Evolutionary conservation across 768 basidiomycete species (phyloP).

Genomic region (Cubamyces sp.): DNA sequence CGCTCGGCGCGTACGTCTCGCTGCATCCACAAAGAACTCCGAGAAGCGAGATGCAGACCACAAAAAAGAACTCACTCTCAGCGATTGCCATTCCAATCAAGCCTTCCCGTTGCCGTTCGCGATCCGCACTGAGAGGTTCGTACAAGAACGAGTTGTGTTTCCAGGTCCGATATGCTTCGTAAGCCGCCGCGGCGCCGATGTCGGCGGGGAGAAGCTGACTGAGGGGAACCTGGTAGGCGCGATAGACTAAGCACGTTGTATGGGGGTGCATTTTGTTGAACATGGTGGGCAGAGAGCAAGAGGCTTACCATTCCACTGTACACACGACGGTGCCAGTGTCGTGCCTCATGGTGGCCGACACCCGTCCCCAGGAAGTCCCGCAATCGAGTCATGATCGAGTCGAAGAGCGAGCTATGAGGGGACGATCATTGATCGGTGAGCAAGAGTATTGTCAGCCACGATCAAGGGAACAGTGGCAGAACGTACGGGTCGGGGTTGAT

Average conservation of each 20-base stretch:
- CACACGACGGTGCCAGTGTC: constrained; percentile 64
- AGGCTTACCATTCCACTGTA: constrained; percentile 62
- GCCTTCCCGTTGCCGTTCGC: constrained; percentile 66
- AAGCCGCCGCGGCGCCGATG: constrained; percentile 77
- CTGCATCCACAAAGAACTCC: neutral
- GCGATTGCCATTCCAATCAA: constrained; percentile 70
- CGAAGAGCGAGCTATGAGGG: constrained; percentile 38
- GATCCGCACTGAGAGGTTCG: constrained; percentile 57
- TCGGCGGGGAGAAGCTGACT: constrained; percentile 56
- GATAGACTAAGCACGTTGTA: constrained; percentile 3
- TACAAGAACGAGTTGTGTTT: constrained; percentile 57
- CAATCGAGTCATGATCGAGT: constrained; percentile 41
- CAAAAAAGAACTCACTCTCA: constrained; percentile 53
- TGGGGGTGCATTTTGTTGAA: neutral
- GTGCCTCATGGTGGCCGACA: constrained; percentile 62
- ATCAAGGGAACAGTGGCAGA: neutral
- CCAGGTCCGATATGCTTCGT: constrained; percentile 75
- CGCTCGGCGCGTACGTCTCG: too few species aligned
- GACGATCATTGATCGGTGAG: neutral
- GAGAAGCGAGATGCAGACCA: neutral
- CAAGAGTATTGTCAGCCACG: constrained; percentile 26
- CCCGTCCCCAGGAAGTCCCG: constrained; percentile 39
- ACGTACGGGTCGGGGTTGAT: constrained; percentile 60
- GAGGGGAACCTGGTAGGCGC: constrained; percentile 49
- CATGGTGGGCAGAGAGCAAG: neutral